phyloP scores from a whole-genome alignment of 106 monocot genomes.

The Dendrobium officinale region DNA sequence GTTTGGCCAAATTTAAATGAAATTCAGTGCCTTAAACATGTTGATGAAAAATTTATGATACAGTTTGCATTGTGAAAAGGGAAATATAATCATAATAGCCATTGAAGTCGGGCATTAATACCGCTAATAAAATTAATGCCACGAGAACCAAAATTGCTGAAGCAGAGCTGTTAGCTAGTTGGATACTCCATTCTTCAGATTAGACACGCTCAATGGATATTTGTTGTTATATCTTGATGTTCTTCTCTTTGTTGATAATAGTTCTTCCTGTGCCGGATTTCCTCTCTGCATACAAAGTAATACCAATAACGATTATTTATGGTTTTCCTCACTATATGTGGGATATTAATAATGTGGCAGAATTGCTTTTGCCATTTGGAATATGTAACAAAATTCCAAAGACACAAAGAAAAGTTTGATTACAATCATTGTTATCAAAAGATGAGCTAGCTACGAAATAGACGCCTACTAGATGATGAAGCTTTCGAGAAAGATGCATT shows the following conservation, averaged over 20 bases:
- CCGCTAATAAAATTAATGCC: neutral
- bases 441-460: too few relatives aligned
- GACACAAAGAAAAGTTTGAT: too few relatives aligned
- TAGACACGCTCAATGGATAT: slow-evolving; percentile 11
- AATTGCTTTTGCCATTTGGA: too few relatives aligned
- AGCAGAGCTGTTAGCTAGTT: neutral
- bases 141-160: neutral
- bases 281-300: slow-evolving; percentile 26
- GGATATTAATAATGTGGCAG: too few relatives aligned
- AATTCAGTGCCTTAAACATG: too few relatives aligned
- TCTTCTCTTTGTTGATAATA: slow-evolving; percentile 18
- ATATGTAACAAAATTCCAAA: too few relatives aligned
- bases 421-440: too few relatives aligned
- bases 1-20: too few relatives aligned
- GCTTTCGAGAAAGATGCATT: too few relatives aligned
- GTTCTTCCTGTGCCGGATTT: slow-evolving; percentile 20
- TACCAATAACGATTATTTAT: too few relatives aligned
- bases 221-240: slow-evolving; percentile 13
- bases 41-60: neutral
- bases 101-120: neutral
- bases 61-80: neutral
- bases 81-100: neutral
- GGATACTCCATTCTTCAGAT: neutral
- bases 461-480: too few relatives aligned
- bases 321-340: too few relatives aligned